Base-by-base conservation (phyloP, 495 filamentous ascomycete species). In the Tuber brumale region DNA sequence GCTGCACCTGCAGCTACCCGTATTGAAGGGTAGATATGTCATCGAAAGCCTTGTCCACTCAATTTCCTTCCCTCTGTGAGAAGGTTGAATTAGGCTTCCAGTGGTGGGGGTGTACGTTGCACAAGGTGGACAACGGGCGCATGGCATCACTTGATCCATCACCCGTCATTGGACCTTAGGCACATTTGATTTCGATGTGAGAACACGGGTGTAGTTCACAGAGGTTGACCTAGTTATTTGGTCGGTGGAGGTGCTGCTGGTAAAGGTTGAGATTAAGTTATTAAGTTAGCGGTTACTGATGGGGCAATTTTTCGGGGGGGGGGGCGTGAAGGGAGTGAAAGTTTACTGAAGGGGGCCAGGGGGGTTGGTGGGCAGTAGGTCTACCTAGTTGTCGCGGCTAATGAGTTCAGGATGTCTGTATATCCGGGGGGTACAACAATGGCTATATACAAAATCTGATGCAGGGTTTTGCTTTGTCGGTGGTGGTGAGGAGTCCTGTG, bases 71-170 rank as follows among this genome's bases (percentile, higher is more conserved):
- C 2, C 27, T 31, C 2, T 31, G 3, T n/a, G n/a, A 31, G n/a
- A 61, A 61, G 57, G 57, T 61, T 61, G 57, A 31, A 31, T 61
- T 61, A 61, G 57, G 57, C 57, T 31, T 31, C 57, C 57, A 61
- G 57, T 27, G n/a, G 57, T 31, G n/a, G 57, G 57, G 57, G 48
- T 3, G 48, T 3, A 61, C 10, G 57, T 61, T 16, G 57, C 27
- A 61, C 57, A 61, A 31, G 57, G 57, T 61, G n/a, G n/a, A 61
- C 12, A 57, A n/a, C n/a, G 48, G 21, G 9, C 23, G 21, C 21
- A 57, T 57, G 8, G 21, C 48, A 57, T 57, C 23, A n/a, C 48
- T n/a, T 57, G 48, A 57, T n/a, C 10, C 48, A 12, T 57, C 21
- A 57, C 12, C 19, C 23, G 46, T 48, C 48, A 7, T 23, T 12